Percentiles rank a stretch among this genome's conserved stretches.
Conservation (phyloP, 495 filamentous ascomycete species). For the Xylaria telfairii region DNA sequence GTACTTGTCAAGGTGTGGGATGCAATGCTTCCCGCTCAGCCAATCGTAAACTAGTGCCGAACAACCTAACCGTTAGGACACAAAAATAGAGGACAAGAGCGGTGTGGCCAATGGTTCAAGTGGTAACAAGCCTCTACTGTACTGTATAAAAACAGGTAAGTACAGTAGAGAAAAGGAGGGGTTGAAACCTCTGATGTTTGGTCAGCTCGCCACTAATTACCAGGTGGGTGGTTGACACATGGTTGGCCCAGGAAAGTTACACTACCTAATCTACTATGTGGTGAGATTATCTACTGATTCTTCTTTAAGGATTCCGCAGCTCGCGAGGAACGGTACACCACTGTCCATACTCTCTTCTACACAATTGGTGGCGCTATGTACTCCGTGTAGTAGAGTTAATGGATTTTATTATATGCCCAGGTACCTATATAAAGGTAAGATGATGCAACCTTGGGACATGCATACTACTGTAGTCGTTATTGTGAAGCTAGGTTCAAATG, state of each 20-base stretch:
- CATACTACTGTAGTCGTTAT: background rate
- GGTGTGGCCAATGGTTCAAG: constrained; percentile 5
- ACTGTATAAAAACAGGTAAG: background rate
- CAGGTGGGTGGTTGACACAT: background rate
- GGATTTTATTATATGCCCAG: background rate
- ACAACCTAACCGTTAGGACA: background rate
- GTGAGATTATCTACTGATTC: background rate
- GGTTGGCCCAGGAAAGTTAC: background rate
- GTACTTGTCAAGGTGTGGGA: constrained; percentile 11
- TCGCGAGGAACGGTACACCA: too few species aligned
- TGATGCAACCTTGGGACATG: constrained; percentile 4
- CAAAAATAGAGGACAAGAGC: background rate
- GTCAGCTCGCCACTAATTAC: background rate
- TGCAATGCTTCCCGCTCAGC: constrained; percentile 4
- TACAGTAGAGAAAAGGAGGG: background rate
- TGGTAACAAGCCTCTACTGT: constrained; percentile 1
- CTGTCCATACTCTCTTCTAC: too few species aligned
- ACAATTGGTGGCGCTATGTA: too few species aligned
- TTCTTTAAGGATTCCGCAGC: too few species aligned
- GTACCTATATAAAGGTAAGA: background rate
- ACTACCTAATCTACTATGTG: background rate
- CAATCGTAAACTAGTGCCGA: constrained; percentile 4
- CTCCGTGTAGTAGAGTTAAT: too few species aligned
- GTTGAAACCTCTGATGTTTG: background rate
- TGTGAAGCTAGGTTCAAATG: background rate